Conservation (phyloP, 2,329 filamentous ascomycete genomes). For the Diaporthe citri region DNA sequence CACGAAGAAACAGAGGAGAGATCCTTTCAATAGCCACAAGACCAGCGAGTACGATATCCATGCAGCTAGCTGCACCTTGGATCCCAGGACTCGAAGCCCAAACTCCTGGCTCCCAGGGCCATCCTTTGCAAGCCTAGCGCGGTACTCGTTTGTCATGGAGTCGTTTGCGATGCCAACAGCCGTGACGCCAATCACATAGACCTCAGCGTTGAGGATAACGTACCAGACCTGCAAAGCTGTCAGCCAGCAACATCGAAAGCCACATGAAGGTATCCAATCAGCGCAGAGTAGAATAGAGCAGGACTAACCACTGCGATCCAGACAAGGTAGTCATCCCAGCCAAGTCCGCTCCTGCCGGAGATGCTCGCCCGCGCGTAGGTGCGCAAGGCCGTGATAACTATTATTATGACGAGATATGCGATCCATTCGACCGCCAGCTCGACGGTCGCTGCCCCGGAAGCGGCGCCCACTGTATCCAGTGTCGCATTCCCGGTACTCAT, state of each 20-base stretch:
- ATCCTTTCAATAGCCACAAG: slow-evolving; percentile 68
- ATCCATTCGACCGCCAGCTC: slow-evolving; percentile 29
- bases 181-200: slow-evolving; percentile 31
- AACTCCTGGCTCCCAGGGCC: slow-evolving; percentile 31
- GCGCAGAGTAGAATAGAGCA: neutral
- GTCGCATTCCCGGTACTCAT: slow-evolving; percentile 37
- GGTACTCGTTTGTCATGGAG: slow-evolving; percentile 65
- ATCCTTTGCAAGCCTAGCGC: slow-evolving; percentile 52
- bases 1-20: slow-evolving; percentile 67
- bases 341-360: slow-evolving; percentile 44
- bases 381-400: slow-evolving; percentile 46
- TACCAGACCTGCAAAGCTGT: neutral
- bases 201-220: neutral
- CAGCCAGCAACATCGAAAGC: neutral
- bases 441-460: slow-evolving; percentile 31
- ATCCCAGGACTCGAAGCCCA: slow-evolving; percentile 60
- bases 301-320: slow-evolving; percentile 41
- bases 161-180: slow-evolving; percentile 66
- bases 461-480: slow-evolving; percentile 30
- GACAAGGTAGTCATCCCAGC: slow-evolving; percentile 49
- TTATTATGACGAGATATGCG: slow-evolving; percentile 45
- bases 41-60: slow-evolving; percentile 68
- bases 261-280: neutral
- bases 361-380: slow-evolving; percentile 48
- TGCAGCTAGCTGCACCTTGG: slow-evolving; percentile 68